These are phyloP conservation scores for Elsinoe arachidis DNA, from an alignment of 2,329 filamentous ascomycete genomes.

Conservation along the genomic window DNA sequence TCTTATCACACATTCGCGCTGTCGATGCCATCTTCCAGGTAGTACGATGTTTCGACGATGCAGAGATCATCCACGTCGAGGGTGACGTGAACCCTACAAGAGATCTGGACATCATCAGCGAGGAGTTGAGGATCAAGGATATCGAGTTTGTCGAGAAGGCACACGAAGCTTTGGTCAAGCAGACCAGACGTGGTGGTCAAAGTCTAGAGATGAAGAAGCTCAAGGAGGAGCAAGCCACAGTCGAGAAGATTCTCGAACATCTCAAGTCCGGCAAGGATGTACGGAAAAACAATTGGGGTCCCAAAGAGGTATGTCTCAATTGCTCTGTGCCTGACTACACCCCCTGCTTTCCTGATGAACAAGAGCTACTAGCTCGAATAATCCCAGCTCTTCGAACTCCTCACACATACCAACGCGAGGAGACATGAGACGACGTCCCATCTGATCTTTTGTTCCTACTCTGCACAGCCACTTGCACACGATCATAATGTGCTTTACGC, in stretches of 20 bases:
- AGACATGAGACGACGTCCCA: slow-evolving; percentile 74
- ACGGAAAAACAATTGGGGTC: slow-evolving; percentile 77
- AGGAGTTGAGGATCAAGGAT: slow-evolving; percentile 94
- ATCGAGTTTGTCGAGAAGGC: slow-evolving; percentile 98
- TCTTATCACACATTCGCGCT: slow-evolving; percentile 96
- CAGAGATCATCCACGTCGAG: slow-evolving; percentile 98
- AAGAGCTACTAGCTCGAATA: slow-evolving; percentile 82
- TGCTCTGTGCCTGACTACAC: slow-evolving; percentile 20
- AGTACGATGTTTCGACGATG: slow-evolving; percentile 65
- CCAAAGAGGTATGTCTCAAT: slow-evolving; percentile 76
- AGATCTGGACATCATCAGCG: slow-evolving; percentile 92
- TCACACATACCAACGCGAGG: slow-evolving; percentile 63
- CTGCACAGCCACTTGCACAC: not conserved
- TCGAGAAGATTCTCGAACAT: slow-evolving; percentile 78
- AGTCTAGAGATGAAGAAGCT: slow-evolving; percentile 97
- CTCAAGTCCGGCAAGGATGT: slow-evolving; percentile 88
- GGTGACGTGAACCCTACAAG: slow-evolving; percentile 93
- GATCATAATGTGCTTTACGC: not conserved
- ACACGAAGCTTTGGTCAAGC: slow-evolving; percentile 83
- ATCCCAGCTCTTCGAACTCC: slow-evolving; percentile 99
- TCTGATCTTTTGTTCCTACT: slow-evolving; percentile 23
- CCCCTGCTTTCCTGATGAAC: slow-evolving; percentile 72
- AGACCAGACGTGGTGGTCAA: slow-evolving; percentile 88
- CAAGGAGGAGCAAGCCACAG: slow-evolving; percentile 84
- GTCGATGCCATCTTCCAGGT: slow-evolving; percentile 35